These are phyloP conservation scores for Allomyces macrogynus DNA, from an alignment of 192 early-diverging fungal species.

Conservation along the genomic window DNA sequence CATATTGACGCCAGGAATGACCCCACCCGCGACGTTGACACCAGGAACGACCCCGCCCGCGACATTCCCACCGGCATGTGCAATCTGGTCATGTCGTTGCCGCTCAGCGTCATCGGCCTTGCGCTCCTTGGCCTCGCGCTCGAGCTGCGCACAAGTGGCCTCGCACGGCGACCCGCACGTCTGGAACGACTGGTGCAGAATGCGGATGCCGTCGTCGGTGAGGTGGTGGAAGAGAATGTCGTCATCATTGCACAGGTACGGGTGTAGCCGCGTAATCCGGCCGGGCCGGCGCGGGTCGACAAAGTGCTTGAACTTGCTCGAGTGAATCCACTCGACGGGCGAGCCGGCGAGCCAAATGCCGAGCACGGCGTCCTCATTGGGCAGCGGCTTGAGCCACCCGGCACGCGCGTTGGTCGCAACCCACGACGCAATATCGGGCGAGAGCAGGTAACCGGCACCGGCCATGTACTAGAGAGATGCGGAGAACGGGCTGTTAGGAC, in stretches of 20 bases:
- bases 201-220: not conserved
- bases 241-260: not conserved
- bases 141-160: not conserved
- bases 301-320: not conserved
- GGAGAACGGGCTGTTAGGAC: no score
- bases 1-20: no score
- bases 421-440: not conserved
- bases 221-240: not conserved
- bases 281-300: not conserved
- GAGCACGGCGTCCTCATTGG: not conserved
- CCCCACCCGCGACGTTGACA: no score
- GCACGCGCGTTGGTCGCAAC: not conserved
- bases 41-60: no score
- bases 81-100: no score
- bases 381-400: not conserved
- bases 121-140: not conserved
- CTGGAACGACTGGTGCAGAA: not conserved
- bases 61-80: no score
- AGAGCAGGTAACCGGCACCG: not conserved
- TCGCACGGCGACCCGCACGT: not conserved
- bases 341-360: not conserved
- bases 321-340: not conserved
- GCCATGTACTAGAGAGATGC: not conserved
- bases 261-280: not conserved
- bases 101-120: no score